phyloP scores from a whole-genome alignment of 2,329 filamentous ascomycete genomes.

The Calcarisporium arbuscula region DNA sequence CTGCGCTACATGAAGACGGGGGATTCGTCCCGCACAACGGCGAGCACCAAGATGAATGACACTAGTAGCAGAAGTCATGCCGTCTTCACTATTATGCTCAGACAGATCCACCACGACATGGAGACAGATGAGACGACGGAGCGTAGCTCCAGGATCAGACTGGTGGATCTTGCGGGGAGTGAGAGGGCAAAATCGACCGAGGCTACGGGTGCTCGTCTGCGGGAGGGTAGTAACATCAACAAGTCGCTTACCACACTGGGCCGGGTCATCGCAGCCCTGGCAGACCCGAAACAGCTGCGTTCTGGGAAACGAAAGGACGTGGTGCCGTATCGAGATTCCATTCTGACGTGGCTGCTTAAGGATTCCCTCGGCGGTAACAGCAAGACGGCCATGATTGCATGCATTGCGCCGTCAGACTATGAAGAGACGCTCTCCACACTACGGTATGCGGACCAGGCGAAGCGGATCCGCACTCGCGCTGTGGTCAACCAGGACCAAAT shows the following conservation, averaged over 20 bases:
- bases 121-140: conserved; percentile 98
- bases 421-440: conserved; percentile 95
- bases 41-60: conserved; percentile 99
- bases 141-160: conserved; percentile 82
- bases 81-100: conserved; percentile 96
- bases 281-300: conserved; percentile 56
- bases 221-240: conserved; percentile 98
- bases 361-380: conserved; percentile 94
- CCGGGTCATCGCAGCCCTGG: conserved; percentile 88
- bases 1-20: conserved; percentile 86
- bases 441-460: conserved; percentile 95
- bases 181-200: conserved; percentile 94
- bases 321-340: conserved; percentile 89
- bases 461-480: conserved; percentile 90
- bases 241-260: conserved; percentile 95
- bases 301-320: conserved; percentile 56
- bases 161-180: conserved; percentile 91
- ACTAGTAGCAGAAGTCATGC: conserved; percentile 94
- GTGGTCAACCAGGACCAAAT: conserved; percentile 95
- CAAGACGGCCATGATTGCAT: conserved; percentile 99
- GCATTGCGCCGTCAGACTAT: conserved; percentile 91
- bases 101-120: conserved; percentile 96
- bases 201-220: conserved; percentile 81
- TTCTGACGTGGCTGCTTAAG: conserved; percentile 79
- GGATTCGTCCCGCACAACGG: conserved; percentile 79